Evolutionary conservation across 2,329 filamentous ascomycete species (phyloP), one percentile per base, ranked within the genome.

Genomic region (Septoria petroselini): DNA sequence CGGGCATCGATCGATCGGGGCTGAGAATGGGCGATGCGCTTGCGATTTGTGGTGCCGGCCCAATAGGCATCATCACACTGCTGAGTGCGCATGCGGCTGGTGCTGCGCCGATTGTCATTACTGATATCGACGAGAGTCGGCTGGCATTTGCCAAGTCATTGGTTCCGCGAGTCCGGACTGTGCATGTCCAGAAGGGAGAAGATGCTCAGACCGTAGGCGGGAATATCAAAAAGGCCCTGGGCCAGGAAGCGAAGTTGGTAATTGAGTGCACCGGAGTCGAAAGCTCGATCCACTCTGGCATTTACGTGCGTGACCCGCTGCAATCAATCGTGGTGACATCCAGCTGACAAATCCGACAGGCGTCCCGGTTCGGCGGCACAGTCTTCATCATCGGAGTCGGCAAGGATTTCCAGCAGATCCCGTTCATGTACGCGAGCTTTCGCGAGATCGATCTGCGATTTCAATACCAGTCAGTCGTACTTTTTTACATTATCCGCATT

Each of bases 81-180:
- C 62, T 72, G 17, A 69, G 69, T 11, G 71, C 74, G 19, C 63
- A 72, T 54, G 70, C 73, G 1, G 70, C 73, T 1, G 74, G 74
- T 3, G 71, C 70, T 0, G 66, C 68, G 12, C 64, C 66, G 2
- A 71, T 74, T 43, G 68, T 75, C 17, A 71, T 73, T 37, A 72
- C 70, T 11, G 74, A 73, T 19, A 58, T 76, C 7, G 64, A 73
- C 59, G 65, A 71, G 50, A 65, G 62, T 31, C 67, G 72, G 0
- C 55, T 74, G 35, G 64, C 64, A 5, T 65, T 68, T 52, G 60
- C 69, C n/a, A 66, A 69, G 56, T 57, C 54, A 39, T 57, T 70
- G 7, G 64, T 69, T 8, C 65, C 68, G 63, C 55, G 66, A 50
- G 50, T 72, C 64, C 54, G 71, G 40, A 63, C 68, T 21, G 59